A percentile compares a stretch with the other conserved stretches of the same genome.
phyloP scores from a whole-genome alignment of 2,329 filamentous ascomycete species.

The Ramularia endophylla region DNA sequence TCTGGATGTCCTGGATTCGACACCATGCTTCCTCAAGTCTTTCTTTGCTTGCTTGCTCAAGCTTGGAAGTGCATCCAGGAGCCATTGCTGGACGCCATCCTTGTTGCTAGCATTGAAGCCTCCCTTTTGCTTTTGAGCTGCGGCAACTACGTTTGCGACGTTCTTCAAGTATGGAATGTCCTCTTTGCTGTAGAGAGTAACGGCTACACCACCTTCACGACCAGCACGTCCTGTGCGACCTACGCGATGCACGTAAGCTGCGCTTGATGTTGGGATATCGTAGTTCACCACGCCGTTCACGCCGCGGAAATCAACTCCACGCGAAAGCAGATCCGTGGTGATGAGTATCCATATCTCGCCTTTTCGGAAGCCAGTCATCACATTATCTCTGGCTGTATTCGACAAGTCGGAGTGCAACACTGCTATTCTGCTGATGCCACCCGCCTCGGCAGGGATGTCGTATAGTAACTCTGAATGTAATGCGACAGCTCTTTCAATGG shows the following conservation, averaged over 20 bases:
- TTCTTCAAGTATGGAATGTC: conserved; percentile 86
- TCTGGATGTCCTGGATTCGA: conserved; percentile 58
- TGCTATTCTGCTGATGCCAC: conserved; percentile 76
- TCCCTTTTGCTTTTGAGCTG: conserved; percentile 63
- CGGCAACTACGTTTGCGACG: conserved; percentile 86
- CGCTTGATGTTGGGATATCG: conserved; percentile 86
- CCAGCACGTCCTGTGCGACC: conserved; percentile 88
- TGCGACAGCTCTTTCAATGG: conserved; percentile 81
- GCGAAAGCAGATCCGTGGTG: conserved; percentile 86
- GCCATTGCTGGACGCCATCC: conserved; percentile 69
- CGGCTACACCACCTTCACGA: conserved; percentile 76
- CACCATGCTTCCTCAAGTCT: conserved; percentile 72
- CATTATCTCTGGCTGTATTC: conserved; percentile 64
- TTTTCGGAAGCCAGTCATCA: conserved; percentile 84
- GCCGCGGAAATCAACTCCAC: conserved; percentile 90
- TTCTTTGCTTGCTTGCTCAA: conserved; percentile 79
- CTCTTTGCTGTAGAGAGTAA: conserved; percentile 94
- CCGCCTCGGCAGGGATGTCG: conserved; percentile 85
- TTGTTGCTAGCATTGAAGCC: conserved; percentile 34
- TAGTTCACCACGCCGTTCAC: conserved; percentile 97
- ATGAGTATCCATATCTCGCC: conserved; percentile 96
- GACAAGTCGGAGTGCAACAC: conserved; percentile 85
- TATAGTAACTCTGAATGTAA: conserved; percentile 87
- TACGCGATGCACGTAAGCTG: conserved; percentile 87
- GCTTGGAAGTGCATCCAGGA: conserved; percentile 79